These are phyloP conservation scores for Bremia lactucae DNA, from an alignment of 352 stramenopile genomes.

Conservation along the genomic window DNA sequence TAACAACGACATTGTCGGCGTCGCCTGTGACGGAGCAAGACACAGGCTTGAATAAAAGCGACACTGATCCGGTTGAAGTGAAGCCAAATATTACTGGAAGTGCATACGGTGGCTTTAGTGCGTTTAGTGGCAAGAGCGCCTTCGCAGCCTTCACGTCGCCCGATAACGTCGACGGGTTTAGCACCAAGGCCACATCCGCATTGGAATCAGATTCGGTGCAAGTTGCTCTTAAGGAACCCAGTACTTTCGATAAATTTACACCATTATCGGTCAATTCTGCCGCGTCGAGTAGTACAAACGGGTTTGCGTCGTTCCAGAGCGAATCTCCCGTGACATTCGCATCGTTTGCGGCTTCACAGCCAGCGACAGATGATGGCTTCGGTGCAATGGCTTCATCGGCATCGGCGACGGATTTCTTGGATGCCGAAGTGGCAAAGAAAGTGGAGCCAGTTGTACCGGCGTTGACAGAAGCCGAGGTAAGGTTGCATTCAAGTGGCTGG, in stretches of 20 bases:
- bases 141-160: conserved; percentile 36
- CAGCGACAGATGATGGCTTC: conserved; percentile 30
- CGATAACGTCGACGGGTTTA: conserved; percentile 13
- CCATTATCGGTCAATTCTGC: conserved; percentile 1
- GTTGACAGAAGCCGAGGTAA: conserved; percentile 59
- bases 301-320: conserved; percentile 50
- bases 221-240: conserved; percentile 5
- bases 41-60: background rate
- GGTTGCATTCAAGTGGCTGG: background rate
- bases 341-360: conserved; percentile 37
- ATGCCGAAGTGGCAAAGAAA: conserved; percentile 44
- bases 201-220: conserved; percentile 2
- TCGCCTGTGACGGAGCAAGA: conserved; percentile 7
- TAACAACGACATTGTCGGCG: conserved; percentile 5
- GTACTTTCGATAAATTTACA: conserved; percentile 16
- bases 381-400: conserved; percentile 24
- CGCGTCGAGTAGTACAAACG: conserved; percentile 14
- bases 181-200: conserved; percentile 9
- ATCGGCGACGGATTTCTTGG: conserved; percentile 29
- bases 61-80: conserved; percentile 10
- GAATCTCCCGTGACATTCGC: conserved; percentile 34
- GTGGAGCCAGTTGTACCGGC: conserved; percentile 35
- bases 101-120: conserved; percentile 39
- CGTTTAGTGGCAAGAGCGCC: conserved; percentile 37
- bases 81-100: conserved; percentile 26